Evolutionary conservation across 2,329 filamentous ascomycete species (phyloP), one percentile per base, ranked within the genome.

Genomic region (Aspergillus fructus): DNA sequence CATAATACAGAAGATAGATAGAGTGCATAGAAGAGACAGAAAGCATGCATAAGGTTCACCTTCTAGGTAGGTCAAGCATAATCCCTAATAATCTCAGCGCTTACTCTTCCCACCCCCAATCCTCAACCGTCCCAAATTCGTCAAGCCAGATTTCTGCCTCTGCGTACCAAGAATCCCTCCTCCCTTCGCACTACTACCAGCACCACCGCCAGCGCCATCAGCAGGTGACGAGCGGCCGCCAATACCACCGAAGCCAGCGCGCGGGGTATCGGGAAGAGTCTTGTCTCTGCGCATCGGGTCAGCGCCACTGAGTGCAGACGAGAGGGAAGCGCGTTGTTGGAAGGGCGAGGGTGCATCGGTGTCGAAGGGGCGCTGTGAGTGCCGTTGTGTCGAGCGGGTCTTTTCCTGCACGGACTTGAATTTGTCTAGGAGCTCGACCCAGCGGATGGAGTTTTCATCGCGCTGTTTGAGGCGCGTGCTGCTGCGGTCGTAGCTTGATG

Each of bases 351-450:
- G 84, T 83, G 13, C 24, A 11, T 51, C 49, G 21, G 17, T 21
- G 17, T 47, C 51, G 21, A 48, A 53, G 17, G 37, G 23, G 19
- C 51, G 51, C 46, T 80, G 80, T 52, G 84, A 65, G 21, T 75
- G 63, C 34, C 75, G 69, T 60, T 78, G 72, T 0, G 75, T 73
- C 60, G 77, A 74, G 58, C 92, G 84, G 5, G 93, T 89, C 59
- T 86, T 87, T 65, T 99, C 94, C 70, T 99, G 94, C 2, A 96
- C 93, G 52, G 83, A 85, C 64, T 90, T 90, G 76, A 99, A 99
- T 70, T 97, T 96, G 63, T 99, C 94, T 5, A 99, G 83, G 37
- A 99, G 81, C 66, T 99, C 94, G 3, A 84, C 85, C 94, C 94
- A 99, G 55, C 89, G 88, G 65, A 99, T 96, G 34, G 86, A 87